Percentiles rank a stretch among this genome's conserved stretches.
phyloP scores from a whole-genome alignment of 2,329 filamentous ascomycete genomes.

The Ophiocordyceps camponoti-leonardi region DNA sequence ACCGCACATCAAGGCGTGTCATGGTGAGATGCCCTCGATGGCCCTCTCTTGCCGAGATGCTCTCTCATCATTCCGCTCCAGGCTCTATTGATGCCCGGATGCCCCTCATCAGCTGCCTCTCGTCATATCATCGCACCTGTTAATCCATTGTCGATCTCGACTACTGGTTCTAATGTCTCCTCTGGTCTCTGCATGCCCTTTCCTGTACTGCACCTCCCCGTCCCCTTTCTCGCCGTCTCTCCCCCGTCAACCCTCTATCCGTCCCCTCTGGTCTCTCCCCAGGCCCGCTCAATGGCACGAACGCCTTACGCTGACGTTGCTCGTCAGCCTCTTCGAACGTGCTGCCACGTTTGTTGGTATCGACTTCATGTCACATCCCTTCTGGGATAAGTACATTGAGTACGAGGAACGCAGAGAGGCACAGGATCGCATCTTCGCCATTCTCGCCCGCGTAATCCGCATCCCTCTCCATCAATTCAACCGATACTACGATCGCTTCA shows the following conservation, averaged over 20 bases:
- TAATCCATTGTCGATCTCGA: conserved; percentile 19
- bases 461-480: conserved; percentile 95
- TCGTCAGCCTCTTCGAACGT: conserved; percentile 71
- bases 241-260: conserved; percentile 4
- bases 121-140: conserved; percentile 14
- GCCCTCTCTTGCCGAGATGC: conserved; percentile 37
- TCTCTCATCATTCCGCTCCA: conserved; percentile 49
- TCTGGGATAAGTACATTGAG: conserved; percentile 98
- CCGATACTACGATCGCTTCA: conserved; percentile 84
- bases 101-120: conserved; percentile 21
- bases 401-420: conserved; percentile 85
- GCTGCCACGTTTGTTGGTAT: conserved; percentile 71
- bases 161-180: conserved; percentile 32
- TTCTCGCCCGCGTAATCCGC: conserved; percentile 66
- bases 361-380: conserved; percentile 85
- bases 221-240: conserved; percentile 13
- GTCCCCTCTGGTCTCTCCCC: background rate
- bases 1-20: conserved; percentile 22
- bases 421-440: conserved; percentile 68
- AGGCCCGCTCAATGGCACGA: background rate
- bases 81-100: conserved; percentile 31
- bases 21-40: conserved; percentile 58
- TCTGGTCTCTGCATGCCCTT: conserved; percentile 25
- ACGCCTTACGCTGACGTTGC: conserved; percentile 9
- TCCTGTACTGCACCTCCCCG: conserved; percentile 33